Conservation (phyloP, 108 stramenopile species). For the Cyclotella sp. region DNA sequence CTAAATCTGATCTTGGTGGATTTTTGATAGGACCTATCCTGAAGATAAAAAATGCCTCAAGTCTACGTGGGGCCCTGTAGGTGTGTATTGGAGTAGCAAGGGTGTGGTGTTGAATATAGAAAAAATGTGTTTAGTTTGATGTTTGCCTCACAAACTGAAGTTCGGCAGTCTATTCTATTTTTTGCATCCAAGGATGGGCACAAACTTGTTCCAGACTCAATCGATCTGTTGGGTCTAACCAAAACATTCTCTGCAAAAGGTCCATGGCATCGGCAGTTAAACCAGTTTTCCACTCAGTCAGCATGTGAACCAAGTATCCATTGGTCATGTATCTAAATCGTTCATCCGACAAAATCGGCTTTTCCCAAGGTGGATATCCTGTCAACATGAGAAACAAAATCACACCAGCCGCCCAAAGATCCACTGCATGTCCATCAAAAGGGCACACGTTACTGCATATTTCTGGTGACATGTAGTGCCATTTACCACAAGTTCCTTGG, state of each 20-base stretch:
- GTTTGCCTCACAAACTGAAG: background rate
- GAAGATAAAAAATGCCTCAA: too few species aligned
- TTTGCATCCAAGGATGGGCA: conserved; percentile 85
- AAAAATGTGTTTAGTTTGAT: too few species aligned
- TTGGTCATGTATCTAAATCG: conserved; percentile 82
- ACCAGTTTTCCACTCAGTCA: conserved; percentile 83
- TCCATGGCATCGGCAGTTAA: conserved; percentile 82
- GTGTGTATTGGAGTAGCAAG: too few species aligned
- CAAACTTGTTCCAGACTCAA: conserved; percentile 84
- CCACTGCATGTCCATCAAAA: conserved; percentile 91
- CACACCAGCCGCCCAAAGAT: conserved; percentile 95
- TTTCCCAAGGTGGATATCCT: conserved; percentile 92
- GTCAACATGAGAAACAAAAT: conserved; percentile 92
- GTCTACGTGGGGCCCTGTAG: too few species aligned
- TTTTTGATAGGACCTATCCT: too few species aligned
- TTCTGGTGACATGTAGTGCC: conserved; percentile 94
- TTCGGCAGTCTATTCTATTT: conserved; percentile 1
- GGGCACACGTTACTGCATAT: conserved; percentile 72
- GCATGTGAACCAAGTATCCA: conserved; percentile 81
- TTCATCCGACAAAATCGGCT: conserved; percentile 68
- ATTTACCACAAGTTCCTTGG: conserved; percentile 91
- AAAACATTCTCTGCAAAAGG: conserved; percentile 85
- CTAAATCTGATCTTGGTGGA: too few species aligned
- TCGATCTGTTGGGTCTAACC: conserved; percentile 82
- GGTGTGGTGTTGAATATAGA: too few species aligned